Evolutionary conservation across 179 eudicot species (phyloP).

Genomic region (Silene vulgaris): DNA sequence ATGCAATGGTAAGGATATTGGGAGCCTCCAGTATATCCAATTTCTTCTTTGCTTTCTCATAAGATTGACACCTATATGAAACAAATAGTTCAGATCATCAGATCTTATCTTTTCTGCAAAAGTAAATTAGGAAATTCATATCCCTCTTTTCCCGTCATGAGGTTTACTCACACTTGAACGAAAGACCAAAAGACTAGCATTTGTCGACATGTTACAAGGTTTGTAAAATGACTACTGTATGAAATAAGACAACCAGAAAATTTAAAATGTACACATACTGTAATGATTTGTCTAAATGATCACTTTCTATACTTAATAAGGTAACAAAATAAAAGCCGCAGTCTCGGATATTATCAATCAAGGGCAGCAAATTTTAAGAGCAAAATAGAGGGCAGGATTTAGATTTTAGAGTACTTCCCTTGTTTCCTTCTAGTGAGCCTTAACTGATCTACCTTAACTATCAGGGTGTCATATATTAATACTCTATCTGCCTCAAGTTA

Average conservation of each 20-base stretch:
- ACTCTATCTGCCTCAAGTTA: too few relatives aligned
- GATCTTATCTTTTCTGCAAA: background rate
- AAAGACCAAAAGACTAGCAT: background rate
- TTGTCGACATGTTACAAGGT: background rate
- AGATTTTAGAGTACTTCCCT: background rate
- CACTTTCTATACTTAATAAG: too few relatives aligned
- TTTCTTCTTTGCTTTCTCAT: constrained; percentile 87
- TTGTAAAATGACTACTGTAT: background rate
- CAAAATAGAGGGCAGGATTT: background rate
- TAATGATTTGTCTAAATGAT: too few relatives aligned
- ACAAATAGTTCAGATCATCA: constrained; percentile 7
- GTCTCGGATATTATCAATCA: too few relatives aligned
- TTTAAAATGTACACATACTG: background rate
- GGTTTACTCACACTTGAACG: background rate
- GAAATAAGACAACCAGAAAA: background rate
- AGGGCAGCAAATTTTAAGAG: background rate
- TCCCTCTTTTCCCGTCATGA: background rate
- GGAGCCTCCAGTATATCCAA: constrained; percentile 76
- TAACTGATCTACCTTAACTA: background rate
- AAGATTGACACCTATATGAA: constrained; percentile 65
- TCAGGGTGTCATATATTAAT: too few relatives aligned
- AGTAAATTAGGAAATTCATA: background rate
- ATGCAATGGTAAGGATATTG: constrained; percentile 73
- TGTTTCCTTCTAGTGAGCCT: background rate
- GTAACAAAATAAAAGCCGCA: too few relatives aligned